Percentiles rank a stretch among this genome's conserved stretches.
These are phyloP conservation scores for Malus domestica DNA, from an alignment of 306 rosid species.

Conservation along the genomic window ASM211411v1 NC_041795.1:19762001-19762500, in stretches of 20 bases:
- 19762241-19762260: conserved; percentile 86
- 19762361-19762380: conserved; percentile 44
- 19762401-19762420: not conserved
- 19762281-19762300: conserved; percentile 96
- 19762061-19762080: conserved; percentile 53
- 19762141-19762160: conserved; percentile 40
- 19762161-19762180: conserved; percentile 40
- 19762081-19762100: conserved; percentile 60
- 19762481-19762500: not conserved
- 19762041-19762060: conserved; percentile 55
- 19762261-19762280: conserved; percentile 90
- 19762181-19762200: conserved; percentile 39
- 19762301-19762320: conserved; percentile 93
- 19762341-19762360: conserved; percentile 66
- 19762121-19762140: conserved; percentile 55
- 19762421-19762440: not conserved
- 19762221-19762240: conserved; percentile 60
- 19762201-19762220: conserved; percentile 40
- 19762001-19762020: conserved; percentile 62
- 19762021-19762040: conserved; percentile 69
- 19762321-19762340: conserved; percentile 78
- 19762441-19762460: not conserved
- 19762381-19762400: not conserved
- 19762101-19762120: conserved; percentile 47
- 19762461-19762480: not conserved